phyloP scores from a whole-genome alignment of 1,139 yeast genomes.

The Candida frijolesensis region DNA sequence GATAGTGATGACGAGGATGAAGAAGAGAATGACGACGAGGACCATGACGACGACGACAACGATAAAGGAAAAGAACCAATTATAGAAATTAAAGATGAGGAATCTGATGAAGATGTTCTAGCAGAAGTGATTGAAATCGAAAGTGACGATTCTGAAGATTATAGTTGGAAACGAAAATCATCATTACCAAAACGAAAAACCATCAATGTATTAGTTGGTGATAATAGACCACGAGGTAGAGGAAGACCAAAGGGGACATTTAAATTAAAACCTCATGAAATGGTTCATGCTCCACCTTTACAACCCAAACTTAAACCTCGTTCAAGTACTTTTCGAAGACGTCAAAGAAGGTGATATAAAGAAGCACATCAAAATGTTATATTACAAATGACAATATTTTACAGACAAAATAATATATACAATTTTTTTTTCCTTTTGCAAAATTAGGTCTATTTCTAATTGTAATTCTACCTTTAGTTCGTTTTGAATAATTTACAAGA shows the following conservation, averaged over 20 bases:
- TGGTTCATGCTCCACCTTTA: neutral
- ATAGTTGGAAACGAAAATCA: neutral
- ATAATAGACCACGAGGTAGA: conserved; percentile 16
- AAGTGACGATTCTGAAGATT: neutral
- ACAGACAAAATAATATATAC: neutral
- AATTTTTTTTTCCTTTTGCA: neutral
- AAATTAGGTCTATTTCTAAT: no score
- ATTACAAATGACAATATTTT: no score
- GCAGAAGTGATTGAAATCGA: neutral
- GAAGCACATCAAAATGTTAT: no score
- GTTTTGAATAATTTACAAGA: conserved; percentile 56
- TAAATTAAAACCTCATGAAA: conserved; percentile 9
- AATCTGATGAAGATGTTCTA: neutral
- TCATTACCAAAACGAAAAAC: conserved; percentile 14
- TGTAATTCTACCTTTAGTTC: neutral
- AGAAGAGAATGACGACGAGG: neutral
- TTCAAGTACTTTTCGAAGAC: neutral
- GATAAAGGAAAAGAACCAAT: neutral
- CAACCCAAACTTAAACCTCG: neutral
- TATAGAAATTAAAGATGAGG: conserved; percentile 1
- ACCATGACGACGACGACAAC: neutral
- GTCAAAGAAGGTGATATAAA: neutral
- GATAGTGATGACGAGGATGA: conserved; percentile 13
- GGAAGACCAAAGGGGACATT: conserved; percentile 19
- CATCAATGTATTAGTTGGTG: conserved; percentile 11